Base-by-base conservation (phyloP, 2,329 filamentous ascomycete genomes). In the Alternaria triticimaculans region DNA sequence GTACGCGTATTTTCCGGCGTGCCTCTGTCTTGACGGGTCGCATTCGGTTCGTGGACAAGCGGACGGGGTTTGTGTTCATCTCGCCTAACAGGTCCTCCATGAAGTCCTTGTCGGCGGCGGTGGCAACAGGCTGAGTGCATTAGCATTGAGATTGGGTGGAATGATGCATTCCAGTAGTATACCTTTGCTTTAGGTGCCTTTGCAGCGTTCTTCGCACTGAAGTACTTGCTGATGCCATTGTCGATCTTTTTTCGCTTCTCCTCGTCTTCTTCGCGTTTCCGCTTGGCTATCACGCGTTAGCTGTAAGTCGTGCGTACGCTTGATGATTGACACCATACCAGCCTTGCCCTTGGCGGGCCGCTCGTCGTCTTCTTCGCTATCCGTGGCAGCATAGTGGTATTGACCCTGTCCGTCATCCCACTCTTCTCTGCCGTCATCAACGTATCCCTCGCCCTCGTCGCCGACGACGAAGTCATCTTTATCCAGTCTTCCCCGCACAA, bases 391-490 rank as follows among this genome's bases (percentile, higher is more conserved):
- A 85, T 77, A 88, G 83, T 63, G 85, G 85, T 69, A 86, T 84
- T 68, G 90, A 86, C 72, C 91, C 88, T 80, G 95, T 90, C 94
- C 95, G 95, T 73, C 76, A 50, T 80, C 78, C 80, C 80, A 81
- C 50, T 81, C 80, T 65, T 98, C 96, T 82, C 96, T 90, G 64
- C 96, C 96, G 77, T 98, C 96, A 78, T 98, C 95, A 69, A 93
- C 95, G 76, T 99, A 99, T 41, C 96, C 95, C 78, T 95, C 93
- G 76, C 95, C 95, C 83, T 97, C 97, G 83, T 99, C 96, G 83
- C 98, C 96, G 64, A 99, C 94, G 56, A 99, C 95, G 76, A 99
- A 99, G 82, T 99, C 96, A 74, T 99, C 96, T 75, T 97, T 87
- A 76, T 98, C 92, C 55, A 99, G 85, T 50, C 96, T 90, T 60